These are phyloP conservation scores for Hypomyces rosellus DNA, from an alignment of 2,329 filamentous ascomycete genomes.

Conservation along the genomic window DNA sequence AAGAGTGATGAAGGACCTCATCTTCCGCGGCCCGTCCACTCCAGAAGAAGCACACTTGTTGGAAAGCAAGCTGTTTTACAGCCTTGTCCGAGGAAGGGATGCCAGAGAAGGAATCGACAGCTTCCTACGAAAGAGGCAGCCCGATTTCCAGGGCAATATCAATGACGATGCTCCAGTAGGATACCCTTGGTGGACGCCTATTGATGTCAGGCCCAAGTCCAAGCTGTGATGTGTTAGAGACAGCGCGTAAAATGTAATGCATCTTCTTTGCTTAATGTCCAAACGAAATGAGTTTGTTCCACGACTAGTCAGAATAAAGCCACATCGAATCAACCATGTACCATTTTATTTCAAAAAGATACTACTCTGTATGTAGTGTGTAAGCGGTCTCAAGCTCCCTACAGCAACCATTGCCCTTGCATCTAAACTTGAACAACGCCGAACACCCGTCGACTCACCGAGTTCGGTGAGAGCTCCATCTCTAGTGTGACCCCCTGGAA, in stretches of 20 bases:
- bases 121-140: conserved; percentile 63
- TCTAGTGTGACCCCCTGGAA: not conserved
- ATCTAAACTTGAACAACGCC: no score
- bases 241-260: no score
- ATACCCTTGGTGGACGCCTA: conserved; percentile 64
- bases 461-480: not conserved
- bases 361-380: no score
- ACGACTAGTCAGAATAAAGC: no score
- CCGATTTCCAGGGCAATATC: conserved; percentile 55
- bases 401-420: no score
- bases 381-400: no score
- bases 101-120: conserved; percentile 60
- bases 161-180: conserved; percentile 51
- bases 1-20: conserved; percentile 64
- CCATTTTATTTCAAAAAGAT: no score
- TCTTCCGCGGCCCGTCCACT: conserved; percentile 52
- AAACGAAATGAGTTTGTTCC: no score
- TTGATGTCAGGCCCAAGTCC: conserved; percentile 25
- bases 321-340: no score
- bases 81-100: conserved; percentile 52
- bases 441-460: no score
- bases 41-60: conserved; percentile 66
- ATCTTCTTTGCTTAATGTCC: no score
- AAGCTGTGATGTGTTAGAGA: conserved; percentile 16
- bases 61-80: conserved; percentile 58